phyloP scores from a whole-genome alignment of 768 basidiomycete genomes.

The Tricholoma terreum region DNA sequence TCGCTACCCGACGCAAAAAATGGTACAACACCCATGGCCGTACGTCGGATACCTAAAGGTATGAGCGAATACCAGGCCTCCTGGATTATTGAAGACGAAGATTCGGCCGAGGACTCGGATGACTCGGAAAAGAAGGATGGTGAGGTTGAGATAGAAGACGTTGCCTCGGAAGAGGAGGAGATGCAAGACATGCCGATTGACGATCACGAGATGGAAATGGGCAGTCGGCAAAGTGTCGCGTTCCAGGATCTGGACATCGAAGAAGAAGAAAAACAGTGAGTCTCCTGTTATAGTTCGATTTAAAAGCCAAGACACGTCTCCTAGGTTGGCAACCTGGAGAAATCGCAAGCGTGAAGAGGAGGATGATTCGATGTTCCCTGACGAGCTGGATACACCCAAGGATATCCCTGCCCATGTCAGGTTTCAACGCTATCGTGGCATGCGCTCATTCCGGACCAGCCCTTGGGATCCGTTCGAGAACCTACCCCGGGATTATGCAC shows the following conservation, averaged over 20 bases:
- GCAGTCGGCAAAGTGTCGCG: constrained; percentile 47
- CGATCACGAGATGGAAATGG: constrained; percentile 55
- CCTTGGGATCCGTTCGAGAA: constrained; percentile 99
- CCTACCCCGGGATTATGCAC: constrained; percentile 87
- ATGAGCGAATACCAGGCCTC: constrained; percentile 97
- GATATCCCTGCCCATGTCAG: constrained; percentile 75
- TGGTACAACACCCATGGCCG: constrained; percentile 75
- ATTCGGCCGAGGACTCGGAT: constrained; percentile 51
- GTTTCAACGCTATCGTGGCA: constrained; percentile 89
- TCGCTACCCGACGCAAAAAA: constrained; percentile 59
- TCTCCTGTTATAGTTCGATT: constrained; percentile 8
- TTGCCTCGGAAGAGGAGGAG: constrained; percentile 61
- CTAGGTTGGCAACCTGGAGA: constrained; percentile 67
- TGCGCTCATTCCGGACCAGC: constrained; percentile 91
- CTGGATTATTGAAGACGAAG: constrained; percentile 88
- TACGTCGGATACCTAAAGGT: constrained; percentile 89
- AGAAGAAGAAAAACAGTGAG: constrained; percentile 86
- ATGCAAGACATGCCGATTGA: constrained; percentile 57
- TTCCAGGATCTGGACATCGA: constrained; percentile 80
- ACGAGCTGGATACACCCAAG: constrained; percentile 93
- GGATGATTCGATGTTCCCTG: constrained; percentile 86
- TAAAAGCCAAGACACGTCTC: constrained; percentile 9
- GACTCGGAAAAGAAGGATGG: constrained; percentile 40
- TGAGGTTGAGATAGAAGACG: constrained; percentile 35
- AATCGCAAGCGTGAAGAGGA: constrained; percentile 71